phyloP scores from a whole-genome alignment of 73 alveolate genomes.

The Paramecium octaurelia region DNA sequence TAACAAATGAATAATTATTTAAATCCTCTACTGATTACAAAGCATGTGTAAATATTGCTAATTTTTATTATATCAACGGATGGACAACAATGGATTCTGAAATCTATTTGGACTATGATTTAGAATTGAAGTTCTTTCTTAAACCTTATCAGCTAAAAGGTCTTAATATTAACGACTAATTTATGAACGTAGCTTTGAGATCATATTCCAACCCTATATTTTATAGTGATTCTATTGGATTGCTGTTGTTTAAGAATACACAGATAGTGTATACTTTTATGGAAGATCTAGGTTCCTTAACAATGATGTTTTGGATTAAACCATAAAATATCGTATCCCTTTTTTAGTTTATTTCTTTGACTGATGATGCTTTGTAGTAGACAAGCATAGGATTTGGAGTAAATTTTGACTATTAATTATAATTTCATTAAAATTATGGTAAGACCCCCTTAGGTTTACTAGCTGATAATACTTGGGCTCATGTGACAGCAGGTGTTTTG shows the following conservation, averaged over 20 bases:
- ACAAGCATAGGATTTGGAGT: not conserved
- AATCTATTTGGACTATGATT: not conserved
- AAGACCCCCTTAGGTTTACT: not conserved
- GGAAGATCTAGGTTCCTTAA: not conserved
- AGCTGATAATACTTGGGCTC: not conserved
- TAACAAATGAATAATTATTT: not conserved
- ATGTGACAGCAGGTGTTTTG: not conserved
- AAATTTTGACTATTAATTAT: not conserved
- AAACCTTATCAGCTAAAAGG: not conserved
- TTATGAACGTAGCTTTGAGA: not conserved
- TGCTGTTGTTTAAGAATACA: not conserved
- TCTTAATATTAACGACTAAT: not conserved
- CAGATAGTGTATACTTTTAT: not conserved
- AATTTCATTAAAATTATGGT: not conserved
- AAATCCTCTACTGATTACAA: not conserved
- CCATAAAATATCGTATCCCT: not conserved
- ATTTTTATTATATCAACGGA: not conserved
- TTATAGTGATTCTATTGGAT: not conserved
- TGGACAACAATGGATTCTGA: constrained; percentile 1
- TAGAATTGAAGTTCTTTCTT: not conserved
- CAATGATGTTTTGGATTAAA: not conserved
- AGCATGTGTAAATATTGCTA: not conserved
- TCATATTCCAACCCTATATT: not conserved
- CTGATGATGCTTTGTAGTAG: not conserved
- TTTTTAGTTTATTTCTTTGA: not conserved